A percentile compares a stretch with the other conserved stretches of the same genome.
phyloP scores from a whole-genome alignment of 1,284 basidiomycete genomes.

The Porogramme epimiltina region DNA sequence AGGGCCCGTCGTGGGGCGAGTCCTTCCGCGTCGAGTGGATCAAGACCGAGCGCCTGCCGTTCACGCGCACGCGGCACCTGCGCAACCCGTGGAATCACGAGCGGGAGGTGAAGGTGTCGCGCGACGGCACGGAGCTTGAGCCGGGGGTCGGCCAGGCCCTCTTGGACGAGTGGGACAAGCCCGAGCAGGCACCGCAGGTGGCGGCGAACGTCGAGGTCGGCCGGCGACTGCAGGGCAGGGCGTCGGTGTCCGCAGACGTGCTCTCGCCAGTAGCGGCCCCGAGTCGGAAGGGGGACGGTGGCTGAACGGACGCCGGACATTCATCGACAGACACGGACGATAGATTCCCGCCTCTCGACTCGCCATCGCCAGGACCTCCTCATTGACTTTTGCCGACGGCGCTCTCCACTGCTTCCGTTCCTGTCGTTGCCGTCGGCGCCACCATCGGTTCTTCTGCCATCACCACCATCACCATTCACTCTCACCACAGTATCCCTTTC shows the following conservation, averaged over 20 bases:
- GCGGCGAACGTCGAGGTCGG: constrained; percentile 13
- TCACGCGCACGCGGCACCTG: constrained; percentile 76
- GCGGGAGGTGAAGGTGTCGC: constrained; percentile 87
- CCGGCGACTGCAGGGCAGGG: constrained; percentile 17
- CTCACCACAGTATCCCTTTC: too few species aligned
- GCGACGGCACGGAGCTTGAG: constrained; percentile 92
- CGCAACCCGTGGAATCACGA: constrained; percentile 95
- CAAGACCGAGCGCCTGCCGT: constrained; percentile 73
- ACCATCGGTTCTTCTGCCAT: not conserved
- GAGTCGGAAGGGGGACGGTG: constrained; percentile 2
- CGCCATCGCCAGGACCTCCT: too few species aligned
- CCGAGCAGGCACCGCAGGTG: constrained; percentile 18
- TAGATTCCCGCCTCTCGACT: not conserved
- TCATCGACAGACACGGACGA: not conserved
- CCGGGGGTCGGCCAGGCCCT: constrained; percentile 75
- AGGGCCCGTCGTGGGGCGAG: constrained; percentile 58
- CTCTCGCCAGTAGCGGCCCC: not conserved
- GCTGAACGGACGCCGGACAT: constrained; percentile 4
- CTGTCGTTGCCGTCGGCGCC: too few species aligned
- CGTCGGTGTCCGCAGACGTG: constrained; percentile 15
- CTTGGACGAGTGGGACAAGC: constrained; percentile 74
- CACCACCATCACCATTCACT: not conserved
- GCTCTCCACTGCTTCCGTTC: too few species aligned
- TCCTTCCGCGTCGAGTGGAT: constrained; percentile 90
- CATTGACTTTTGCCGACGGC: too few species aligned